Base-by-base conservation (phyloP, 176 grass and related monocot genomes). In the Hordeum marinum region DNA sequence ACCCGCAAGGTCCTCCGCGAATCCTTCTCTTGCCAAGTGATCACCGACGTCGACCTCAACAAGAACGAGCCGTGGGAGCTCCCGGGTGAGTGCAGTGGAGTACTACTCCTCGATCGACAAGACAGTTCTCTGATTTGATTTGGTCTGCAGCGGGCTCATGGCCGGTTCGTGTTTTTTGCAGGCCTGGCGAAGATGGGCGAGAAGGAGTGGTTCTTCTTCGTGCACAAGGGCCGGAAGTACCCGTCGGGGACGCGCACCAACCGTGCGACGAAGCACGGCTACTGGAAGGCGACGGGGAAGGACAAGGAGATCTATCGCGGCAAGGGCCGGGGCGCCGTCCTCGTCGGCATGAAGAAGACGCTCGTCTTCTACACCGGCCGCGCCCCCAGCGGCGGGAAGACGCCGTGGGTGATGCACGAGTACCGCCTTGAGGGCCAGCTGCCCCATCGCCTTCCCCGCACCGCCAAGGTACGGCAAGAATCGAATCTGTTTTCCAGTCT, bases 291-390 rank as follows among this genome's bases (percentile, higher is more conserved):
- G 0, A 99, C 96, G n/a, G 96, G 96, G 6, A 89, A 86, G 76
- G 96, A 99, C 82, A 99, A 91, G 89, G 96, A 99, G 76, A 99
- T 99, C 75, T 96, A 66, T 54, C 86, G 88, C 17, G 90, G 89
- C 46, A 74, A 74, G 71, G 71, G 42, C 71, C 71, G 71, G 24
- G 84, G 71, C 77, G 84, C 71, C 15, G 58, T 92, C 34, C 90
- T 96, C 9, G 90, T 99, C 39, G 97, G 97, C 45, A 99, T 99
- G 97, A 96, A 92, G 94, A 99, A 99, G 85, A 99, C 97, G 70
- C 97, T 99, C 65, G 97, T 99, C 73, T 99, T 99, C 97, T 91
- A 99, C 91, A 62, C 59, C 0, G 97, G 97, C 0, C 88, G 97
- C 58, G 96, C 96, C n/a, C 97, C 97, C 0, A 76, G 75, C 35